phyloP scores from a whole-genome alignment of 257 asterid species.

The Fraxinus pennsylvanica region DNA sequence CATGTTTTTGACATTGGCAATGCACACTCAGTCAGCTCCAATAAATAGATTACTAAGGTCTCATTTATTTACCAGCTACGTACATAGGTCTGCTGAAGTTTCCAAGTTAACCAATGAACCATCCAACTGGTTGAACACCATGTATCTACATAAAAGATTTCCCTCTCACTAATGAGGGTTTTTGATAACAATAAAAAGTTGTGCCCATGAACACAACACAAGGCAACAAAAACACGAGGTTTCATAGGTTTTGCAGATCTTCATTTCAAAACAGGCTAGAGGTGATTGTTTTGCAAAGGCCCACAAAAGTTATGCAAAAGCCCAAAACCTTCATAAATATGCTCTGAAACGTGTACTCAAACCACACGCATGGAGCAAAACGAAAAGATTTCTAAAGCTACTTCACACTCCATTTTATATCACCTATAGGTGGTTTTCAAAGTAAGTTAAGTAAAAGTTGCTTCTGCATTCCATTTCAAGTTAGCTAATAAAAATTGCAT shows the following conservation, averaged over 20 bases:
- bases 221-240: neutral
- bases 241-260: neutral
- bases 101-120: neutral
- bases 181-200: neutral
- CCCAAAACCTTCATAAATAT: neutral
- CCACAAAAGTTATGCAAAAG: too few species aligned
- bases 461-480: neutral
- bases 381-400: neutral
- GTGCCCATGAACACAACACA: neutral
- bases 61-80: neutral
- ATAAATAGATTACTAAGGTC: neutral
- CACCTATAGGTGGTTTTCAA: neutral
- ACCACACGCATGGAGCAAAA: neutral
- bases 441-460: neutral
- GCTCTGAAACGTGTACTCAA: neutral
- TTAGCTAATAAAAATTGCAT: neutral
- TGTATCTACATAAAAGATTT: neutral
- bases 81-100: neutral
- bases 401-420: neutral
- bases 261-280: neutral
- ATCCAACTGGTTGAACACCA: neutral
- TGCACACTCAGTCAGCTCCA: neutral
- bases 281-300: too few species aligned
- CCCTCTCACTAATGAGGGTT: neutral
- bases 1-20: neutral